Percentiles rank a stretch among this genome's conserved stretches.
Evolutionary conservation across 768 basidiomycete species (phyloP).

Genomic region (Boletus eberwhitei): DNA sequence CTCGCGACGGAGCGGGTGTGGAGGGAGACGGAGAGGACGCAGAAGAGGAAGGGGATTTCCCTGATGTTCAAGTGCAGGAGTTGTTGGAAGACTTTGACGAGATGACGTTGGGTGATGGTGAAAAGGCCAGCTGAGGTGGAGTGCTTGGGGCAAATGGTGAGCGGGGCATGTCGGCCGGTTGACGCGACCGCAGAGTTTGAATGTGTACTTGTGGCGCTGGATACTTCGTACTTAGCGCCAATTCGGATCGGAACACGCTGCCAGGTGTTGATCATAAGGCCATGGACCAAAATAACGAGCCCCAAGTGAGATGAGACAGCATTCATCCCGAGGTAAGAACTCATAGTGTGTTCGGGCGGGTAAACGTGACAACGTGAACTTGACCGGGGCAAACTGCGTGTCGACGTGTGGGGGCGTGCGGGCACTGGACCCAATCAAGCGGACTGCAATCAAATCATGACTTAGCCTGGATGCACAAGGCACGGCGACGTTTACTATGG

Average conservation of each 20-base stretch:
- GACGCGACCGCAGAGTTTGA: neutral
- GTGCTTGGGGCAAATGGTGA: neutral
- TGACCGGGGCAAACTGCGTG: slow-evolving; percentile 1
- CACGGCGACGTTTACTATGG: neutral
- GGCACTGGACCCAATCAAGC: slow-evolving; percentile 3
- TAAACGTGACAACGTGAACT: neutral
- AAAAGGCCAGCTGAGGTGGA: slow-evolving; percentile 12
- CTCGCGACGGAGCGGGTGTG: slow-evolving; percentile 16
- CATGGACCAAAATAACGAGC: neutral
- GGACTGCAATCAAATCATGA: slow-evolving; percentile 4
- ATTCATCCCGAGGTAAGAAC: neutral
- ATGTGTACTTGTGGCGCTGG: neutral
- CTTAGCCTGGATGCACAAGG: neutral
- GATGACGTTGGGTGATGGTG: slow-evolving; percentile 64
- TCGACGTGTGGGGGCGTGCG: neutral
- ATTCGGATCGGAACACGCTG: too few species aligned
- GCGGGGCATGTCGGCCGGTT: neutral
- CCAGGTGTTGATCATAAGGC: neutral
- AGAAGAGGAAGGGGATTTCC: slow-evolving; percentile 83
- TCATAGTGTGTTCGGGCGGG: neutral
- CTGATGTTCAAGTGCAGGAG: slow-evolving; percentile 80
- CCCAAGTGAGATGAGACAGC: neutral
- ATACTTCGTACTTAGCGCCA: too few species aligned
- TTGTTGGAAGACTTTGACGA: slow-evolving; percentile 90
- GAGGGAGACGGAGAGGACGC: slow-evolving; percentile 38